Base-by-base conservation (phyloP, 306 rosid genomes). In the Prunus davidiana region DNA sequence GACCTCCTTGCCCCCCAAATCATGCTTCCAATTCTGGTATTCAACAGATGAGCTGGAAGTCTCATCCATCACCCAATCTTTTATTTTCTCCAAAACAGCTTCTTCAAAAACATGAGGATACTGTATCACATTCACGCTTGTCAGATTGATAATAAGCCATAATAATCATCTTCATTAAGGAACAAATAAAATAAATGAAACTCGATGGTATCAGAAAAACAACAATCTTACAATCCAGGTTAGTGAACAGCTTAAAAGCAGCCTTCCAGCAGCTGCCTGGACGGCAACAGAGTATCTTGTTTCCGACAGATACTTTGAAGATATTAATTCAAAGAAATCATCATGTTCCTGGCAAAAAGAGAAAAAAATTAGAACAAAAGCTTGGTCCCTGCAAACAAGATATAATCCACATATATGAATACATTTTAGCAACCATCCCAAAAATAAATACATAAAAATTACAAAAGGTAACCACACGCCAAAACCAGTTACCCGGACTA, bases 51-150 rank as follows among this genome's bases (percentile, higher is more conserved):
- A 20, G 57, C 79, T 89, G 22, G 74, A 54, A 63, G 76, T 79
- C 76, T 96, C 97, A 79, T 92, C 93, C 86, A 91, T 87, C 78
- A 87, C 97, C 92, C 97, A 89, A 54, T 79, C 82, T 85, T 89
- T 96, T 52, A 93, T 85, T 78, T 80, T 89, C 72, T 92, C 90
- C 75, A 88, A 54, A 20, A 96, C 97, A 5, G 88, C 70, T 30
- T 93, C 99, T 83, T 96, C 99, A 79, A 96, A 92, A 81, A 82
- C 90, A 83, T 89, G 97, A 83, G 98, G 97, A 84, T 91, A 87
- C 99, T 96, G 98, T 73, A 77, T 19, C 71, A 72, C 83, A 79
- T 76, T 80, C 68, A 45, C 13, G 12, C 27, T 43, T 27, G 55
- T 73, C 67, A 73, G 60, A 45, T 25, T 11, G 19, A 61, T 12